These are phyloP conservation scores for Leptodermis oblonga DNA, from an alignment of 257 asterid species.

Conservation along the genomic window DNA sequence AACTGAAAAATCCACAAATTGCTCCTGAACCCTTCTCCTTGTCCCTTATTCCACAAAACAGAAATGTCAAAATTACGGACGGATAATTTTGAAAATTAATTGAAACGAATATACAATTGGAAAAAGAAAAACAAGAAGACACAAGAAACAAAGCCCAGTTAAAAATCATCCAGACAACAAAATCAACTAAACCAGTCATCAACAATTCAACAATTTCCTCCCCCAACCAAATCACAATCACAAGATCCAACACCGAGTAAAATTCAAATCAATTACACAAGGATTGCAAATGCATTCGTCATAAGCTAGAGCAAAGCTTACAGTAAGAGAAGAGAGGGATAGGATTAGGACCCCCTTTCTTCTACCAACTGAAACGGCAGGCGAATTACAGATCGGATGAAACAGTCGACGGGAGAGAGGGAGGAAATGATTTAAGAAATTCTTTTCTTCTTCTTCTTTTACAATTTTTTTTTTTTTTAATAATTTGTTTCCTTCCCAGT, in stretches of 20 bases:
- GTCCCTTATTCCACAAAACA: not conserved
- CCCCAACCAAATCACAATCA: not conserved
- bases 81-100: not conserved
- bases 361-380: not conserved
- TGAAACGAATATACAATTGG: not conserved
- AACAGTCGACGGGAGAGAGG: slow-evolving; percentile 8
- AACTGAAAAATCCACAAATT: not conserved
- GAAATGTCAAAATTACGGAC: not conserved
- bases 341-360: not conserved
- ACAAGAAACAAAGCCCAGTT: not conserved
- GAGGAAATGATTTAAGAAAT: not conserved
- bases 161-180: not conserved
- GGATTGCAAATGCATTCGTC: not conserved
- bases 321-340: slow-evolving; percentile 6
- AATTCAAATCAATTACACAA: not conserved
- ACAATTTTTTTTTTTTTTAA: not conserved
- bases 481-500: not conserved
- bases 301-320: not conserved
- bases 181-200: not conserved
- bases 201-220: not conserved
- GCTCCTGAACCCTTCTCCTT: slow-evolving; percentile 9
- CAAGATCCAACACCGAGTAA: not conserved
- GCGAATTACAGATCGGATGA: slow-evolving; percentile 11
- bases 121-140: not conserved
- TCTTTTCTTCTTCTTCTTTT: not conserved